Evolutionary conservation across 2,329 filamentous ascomycete genomes (phyloP), one percentile per base, ranked within the genome.

Genomic region (Dichotomopilus funicola): DNA sequence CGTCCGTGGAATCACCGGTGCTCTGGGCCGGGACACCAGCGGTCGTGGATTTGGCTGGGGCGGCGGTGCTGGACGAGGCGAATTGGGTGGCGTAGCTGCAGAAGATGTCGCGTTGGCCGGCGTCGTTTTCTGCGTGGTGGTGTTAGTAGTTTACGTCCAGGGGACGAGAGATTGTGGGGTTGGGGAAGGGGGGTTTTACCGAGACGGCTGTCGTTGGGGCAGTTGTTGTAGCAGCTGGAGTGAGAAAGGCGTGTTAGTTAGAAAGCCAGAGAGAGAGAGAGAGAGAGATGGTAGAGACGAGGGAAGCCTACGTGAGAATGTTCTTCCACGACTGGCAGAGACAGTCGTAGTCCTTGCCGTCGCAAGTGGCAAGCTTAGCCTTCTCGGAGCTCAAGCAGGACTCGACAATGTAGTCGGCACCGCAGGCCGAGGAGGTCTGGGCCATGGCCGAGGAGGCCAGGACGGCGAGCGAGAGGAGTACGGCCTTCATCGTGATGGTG

Each of bases 141-240:
- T 56, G 19, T 27, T 27, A 27, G 19, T 8, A 55, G 44, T 11
- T 3, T 2, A n/a, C 36, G 31, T 34, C 6, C 9, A 9, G 34
- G n/a, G 31, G 42, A 27, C 3, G 9, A 42, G 34, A n/a, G 12
- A 2, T 27, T 27, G 19, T 27, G 6, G 2, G 10, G 34, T 9
- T 33, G 10, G n/a, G 27, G n/a, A 12, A 12, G 10, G 40, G 13
- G 36, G 12, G 31, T 47, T 61, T 57, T 51, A 65, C 63, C 35
- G 19, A 44, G 42, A 46, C 73, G 70, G 50, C 64, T 1, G 67
- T 80, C 77, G 63, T 75, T 70, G 65, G 78, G 78, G 72, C 78
- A 80, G 74, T 80, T 80, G 72, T 78, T 78, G 71, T 73, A 80
- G 75, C 78, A 80, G 59, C 75, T 77, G 54, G 46, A 36, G 6